phyloP scores from a whole-genome alignment of 495 filamentous ascomycete genomes.

The Xylaria telfairii region DNA sequence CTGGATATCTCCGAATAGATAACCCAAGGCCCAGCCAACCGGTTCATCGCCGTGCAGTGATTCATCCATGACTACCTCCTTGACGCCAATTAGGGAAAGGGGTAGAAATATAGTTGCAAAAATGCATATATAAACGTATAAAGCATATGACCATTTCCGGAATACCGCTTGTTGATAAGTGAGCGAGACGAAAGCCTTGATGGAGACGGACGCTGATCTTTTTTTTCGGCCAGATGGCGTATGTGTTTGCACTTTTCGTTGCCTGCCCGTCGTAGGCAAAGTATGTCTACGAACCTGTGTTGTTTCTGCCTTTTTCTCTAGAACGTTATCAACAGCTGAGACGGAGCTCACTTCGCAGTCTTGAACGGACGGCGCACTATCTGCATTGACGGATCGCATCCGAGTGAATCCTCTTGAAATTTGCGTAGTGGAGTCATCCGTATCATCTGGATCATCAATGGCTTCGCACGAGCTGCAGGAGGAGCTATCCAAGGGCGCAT shows the following conservation, averaged over 20 bases:
- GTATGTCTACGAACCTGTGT: conserved; percentile 57
- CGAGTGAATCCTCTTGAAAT: conserved; percentile 23
- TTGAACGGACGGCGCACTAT: not conserved
- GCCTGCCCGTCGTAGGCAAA: conserved; percentile 48
- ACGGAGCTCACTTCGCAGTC: not conserved
- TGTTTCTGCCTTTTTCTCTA: conserved; percentile 28
- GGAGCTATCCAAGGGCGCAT: conserved; percentile 37
- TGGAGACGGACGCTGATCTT: conserved; percentile 66
- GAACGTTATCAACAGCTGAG: not conserved
- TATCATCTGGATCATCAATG: conserved; percentile 36
- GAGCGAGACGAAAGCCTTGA: conserved; percentile 78
- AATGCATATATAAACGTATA: conserved; percentile 74
- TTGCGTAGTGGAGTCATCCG: conserved; percentile 21
- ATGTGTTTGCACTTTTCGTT: conserved; percentile 47
- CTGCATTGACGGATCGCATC: conserved; percentile 3
- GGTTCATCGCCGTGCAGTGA: conserved; percentile 80
- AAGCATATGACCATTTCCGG: conserved; percentile 84
- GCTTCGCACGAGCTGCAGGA: conserved; percentile 42
- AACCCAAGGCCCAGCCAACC: conserved; percentile 89
- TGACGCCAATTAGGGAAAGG: conserved; percentile 56
- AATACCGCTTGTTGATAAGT: conserved; percentile 76
- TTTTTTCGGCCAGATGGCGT: conserved; percentile 72
- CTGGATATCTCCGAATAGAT: conserved; percentile 81
- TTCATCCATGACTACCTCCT: conserved; percentile 66
- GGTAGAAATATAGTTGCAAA: conserved; percentile 65